Base-by-base conservation (phyloP, 148 eudicot species). In the Selenicereus undatus region DNA sequence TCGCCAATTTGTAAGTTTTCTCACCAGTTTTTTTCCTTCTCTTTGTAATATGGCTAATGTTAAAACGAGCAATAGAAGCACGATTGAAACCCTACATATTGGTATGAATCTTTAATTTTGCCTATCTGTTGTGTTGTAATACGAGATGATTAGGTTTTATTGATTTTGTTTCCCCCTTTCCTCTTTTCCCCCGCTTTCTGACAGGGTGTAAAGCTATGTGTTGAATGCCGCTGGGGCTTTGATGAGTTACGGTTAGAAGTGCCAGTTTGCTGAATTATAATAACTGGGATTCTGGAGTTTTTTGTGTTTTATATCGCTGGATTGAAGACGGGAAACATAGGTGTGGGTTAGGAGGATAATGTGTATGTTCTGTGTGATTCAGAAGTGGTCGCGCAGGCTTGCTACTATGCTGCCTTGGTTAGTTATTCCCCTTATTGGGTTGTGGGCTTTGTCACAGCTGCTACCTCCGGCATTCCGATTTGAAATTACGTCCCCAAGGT, bases 381-480 rank as follows among this genome's bases (percentile, higher is more conserved):
- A 93, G 89, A 93, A 91, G 91, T 95, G 97, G 97, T 93, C 99
- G 80, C 92, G 99, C 79, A 88, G 91, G 88, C 88, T 93, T 87
- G 99, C 99, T 84, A 92, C 97, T 82, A 93, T 95, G 97, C 89
- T 95, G 86, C 99, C 99, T 78, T 95, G 99, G 99, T 85, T 95
- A 85, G 99, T 95, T 29, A 89, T 95, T 72, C 99, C 99, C 74
- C 92, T 95, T 81, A 95, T 95, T 81, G 97, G 92, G 80, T 85
- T 95, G 27, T 95, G 99, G 99, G 96, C 93, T 65, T 81, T 95
- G 68, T 95, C 99, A 0, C 99, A 95, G 93, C 84, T 95, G 43
- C 80, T 95, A 82, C 97, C 99, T 0, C 99, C 99, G 0, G 94
- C 97, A 11, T 93, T 93, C 76, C 88, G 97, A 70, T 95, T 95